Evolutionary conservation across 495 filamentous ascomycete genomes (phyloP).

Genomic region (Trichocladium uniseriatum): DNA sequence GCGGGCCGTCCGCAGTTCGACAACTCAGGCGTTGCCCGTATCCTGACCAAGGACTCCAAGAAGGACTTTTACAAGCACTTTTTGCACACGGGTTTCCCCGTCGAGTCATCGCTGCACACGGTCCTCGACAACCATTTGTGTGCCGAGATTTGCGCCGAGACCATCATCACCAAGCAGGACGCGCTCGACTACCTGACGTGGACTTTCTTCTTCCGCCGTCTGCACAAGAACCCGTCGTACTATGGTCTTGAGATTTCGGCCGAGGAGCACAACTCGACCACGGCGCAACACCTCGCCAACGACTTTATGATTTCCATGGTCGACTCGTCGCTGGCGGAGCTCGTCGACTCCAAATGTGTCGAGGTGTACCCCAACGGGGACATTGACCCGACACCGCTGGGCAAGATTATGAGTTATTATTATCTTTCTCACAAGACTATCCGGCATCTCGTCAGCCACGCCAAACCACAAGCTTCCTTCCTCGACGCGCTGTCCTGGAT

Average conservation of each 20-base stretch:
- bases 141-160: conserved; percentile 88
- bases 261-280: conserved; percentile 85
- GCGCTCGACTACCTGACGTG: conserved; percentile 96
- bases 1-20: conserved; percentile 97
- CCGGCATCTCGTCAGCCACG: conserved; percentile 64
- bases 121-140: conserved; percentile 95
- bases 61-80: conserved; percentile 99
- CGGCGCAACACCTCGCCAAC: conserved; percentile 75
- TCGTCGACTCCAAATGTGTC: conserved; percentile 76
- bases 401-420: conserved; percentile 99
- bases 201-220: conserved; percentile 97
- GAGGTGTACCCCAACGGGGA: conserved; percentile 76
- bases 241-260: conserved; percentile 92
- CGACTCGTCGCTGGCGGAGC: conserved; percentile 68
- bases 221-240: conserved; percentile 98
- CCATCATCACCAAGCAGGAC: conserved; percentile 88
- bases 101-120: conserved; percentile 92
- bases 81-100: conserved; percentile 93
- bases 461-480: conserved; percentile 69
- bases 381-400: conserved; percentile 77
- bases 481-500: conserved; percentile 88
- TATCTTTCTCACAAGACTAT: conserved; percentile 96
- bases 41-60: conserved; percentile 95
- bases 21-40: conserved; percentile 84
- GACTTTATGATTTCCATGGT: conserved; percentile 90